Evolutionary conservation across 2,329 filamentous ascomycete species (phyloP).

Genomic region (Aspergillus cejpii): DNA sequence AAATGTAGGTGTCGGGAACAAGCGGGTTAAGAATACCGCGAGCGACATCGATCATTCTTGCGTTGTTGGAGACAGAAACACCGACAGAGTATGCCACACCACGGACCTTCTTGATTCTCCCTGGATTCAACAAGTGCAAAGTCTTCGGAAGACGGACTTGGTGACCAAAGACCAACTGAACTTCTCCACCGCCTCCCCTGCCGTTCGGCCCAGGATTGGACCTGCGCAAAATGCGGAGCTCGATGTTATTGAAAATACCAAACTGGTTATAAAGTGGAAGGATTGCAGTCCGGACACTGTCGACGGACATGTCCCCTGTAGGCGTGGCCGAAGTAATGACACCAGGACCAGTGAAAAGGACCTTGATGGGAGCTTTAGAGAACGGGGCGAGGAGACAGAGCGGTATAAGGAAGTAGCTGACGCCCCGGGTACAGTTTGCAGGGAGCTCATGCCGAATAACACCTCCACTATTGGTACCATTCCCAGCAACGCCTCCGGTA

Average conservation of each 20-base stretch:
- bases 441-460: constrained; percentile 77
- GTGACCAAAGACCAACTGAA: constrained; percentile 89
- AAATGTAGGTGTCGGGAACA: constrained; percentile 84
- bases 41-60: constrained; percentile 86
- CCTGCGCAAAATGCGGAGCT: constrained; percentile 71
- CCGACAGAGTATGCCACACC: constrained; percentile 93
- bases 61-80: constrained; percentile 87
- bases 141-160: constrained; percentile 93
- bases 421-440: constrained; percentile 66
- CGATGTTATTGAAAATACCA: constrained; percentile 78
- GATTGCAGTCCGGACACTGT: constrained; percentile 88
- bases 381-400: constrained; percentile 89
- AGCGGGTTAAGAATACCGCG: constrained; percentile 80
- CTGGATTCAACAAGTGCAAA: constrained; percentile 75
- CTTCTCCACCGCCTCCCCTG: constrained; percentile 76
- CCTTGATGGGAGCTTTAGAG: constrained; percentile 82
- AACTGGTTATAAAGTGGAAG: constrained; percentile 85
- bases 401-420: constrained; percentile 87
- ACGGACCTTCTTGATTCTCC: constrained; percentile 77
- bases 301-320: constrained; percentile 78
- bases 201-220: constrained; percentile 71
- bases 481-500: constrained; percentile 71
- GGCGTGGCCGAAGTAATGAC: constrained; percentile 86
- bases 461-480: constrained; percentile 61
- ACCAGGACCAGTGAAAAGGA: constrained; percentile 81